Percentiles rank a stretch among this genome's conserved stretches.
Evolutionary conservation across 2,329 filamentous ascomycete species (phyloP).

Genomic region (Didymella pomorum): DNA sequence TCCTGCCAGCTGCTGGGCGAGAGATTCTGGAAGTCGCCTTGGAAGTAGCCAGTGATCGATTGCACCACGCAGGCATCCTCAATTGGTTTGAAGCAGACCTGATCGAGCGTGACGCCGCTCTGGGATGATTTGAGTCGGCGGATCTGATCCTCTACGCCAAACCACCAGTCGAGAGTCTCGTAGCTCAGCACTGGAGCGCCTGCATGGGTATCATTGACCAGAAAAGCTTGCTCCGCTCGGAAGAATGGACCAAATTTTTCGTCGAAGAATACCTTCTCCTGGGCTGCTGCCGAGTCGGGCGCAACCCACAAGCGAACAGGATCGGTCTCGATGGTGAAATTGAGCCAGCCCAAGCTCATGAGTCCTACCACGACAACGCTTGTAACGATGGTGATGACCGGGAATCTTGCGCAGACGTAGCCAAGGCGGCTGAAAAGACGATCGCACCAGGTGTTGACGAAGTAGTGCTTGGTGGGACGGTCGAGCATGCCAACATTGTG

Average conservation of each 20-base stretch:
- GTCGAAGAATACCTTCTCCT: constrained; percentile 95
- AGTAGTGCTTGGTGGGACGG: constrained; percentile 79
- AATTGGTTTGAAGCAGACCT: constrained; percentile 94
- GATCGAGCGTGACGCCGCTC: constrained; percentile 73
- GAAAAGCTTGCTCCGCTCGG: constrained; percentile 88
- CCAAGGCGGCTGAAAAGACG: constrained; percentile 81
- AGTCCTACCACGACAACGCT: constrained; percentile 79
- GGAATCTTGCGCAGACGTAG: constrained; percentile 81
- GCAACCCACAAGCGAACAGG: constrained; percentile 97
- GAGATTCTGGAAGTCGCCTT: constrained; percentile 69
- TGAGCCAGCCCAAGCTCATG: constrained; percentile 86
- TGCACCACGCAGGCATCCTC: constrained; percentile 91
- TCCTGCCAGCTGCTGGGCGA: constrained; percentile 74
- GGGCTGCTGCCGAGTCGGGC: constrained; percentile 85
- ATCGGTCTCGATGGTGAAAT: constrained; percentile 88
- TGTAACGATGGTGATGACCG: constrained; percentile 78
- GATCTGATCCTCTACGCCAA: constrained; percentile 83
- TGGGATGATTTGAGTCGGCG: constrained; percentile 73
- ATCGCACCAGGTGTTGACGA: constrained; percentile 83
- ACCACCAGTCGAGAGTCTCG: constrained; percentile 93
- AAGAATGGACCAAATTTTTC: constrained; percentile 94
- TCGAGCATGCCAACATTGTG: constrained; percentile 80
- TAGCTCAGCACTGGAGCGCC: constrained; percentile 82
- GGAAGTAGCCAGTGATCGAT: constrained; percentile 89
- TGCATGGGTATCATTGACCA: constrained; percentile 83